Conservation (phyloP, 202 grass and related monocot species). For the Carex arenaria region DNA sequence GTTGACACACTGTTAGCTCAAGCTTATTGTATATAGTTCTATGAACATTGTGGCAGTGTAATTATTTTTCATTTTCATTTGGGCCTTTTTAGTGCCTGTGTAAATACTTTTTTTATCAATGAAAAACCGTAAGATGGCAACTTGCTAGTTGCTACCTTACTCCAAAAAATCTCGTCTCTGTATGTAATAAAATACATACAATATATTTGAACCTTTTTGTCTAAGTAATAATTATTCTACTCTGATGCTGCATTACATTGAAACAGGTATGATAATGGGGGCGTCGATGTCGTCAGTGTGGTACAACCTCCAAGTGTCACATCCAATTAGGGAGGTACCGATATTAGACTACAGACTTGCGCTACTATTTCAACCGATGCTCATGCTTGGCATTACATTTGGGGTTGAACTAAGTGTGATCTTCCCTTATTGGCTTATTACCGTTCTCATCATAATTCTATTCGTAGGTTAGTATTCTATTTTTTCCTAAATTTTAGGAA, state of each 20-base stretch:
- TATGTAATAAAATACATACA: not conserved
- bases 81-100: no score
- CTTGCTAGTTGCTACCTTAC: no score
- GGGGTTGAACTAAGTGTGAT: conserved; percentile 94
- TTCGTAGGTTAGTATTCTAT: conserved; percentile 50
- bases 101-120: no score
- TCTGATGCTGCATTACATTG: not conserved
- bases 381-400: conserved; percentile 99
- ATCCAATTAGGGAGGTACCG: conserved; percentile 80
- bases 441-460: conserved; percentile 92
- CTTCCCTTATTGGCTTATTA: conserved; percentile 98
- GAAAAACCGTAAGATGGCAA: no score
- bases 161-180: not conserved
- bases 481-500: not conserved
- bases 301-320: conserved; percentile 96
- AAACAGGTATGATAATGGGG: conserved; percentile 98
- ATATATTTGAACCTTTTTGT: not conserved
- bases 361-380: conserved; percentile 96
- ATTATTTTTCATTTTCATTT: no score
- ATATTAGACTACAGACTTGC: conserved; percentile 91
- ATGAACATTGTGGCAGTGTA: no score
- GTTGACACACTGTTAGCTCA: no score
- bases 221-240: not conserved
- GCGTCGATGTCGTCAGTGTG: conserved; percentile 88
- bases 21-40: no score